Base-by-base conservation (phyloP, 495 filamentous ascomycete genomes). In the Tetracladium marchalianum region DNA sequence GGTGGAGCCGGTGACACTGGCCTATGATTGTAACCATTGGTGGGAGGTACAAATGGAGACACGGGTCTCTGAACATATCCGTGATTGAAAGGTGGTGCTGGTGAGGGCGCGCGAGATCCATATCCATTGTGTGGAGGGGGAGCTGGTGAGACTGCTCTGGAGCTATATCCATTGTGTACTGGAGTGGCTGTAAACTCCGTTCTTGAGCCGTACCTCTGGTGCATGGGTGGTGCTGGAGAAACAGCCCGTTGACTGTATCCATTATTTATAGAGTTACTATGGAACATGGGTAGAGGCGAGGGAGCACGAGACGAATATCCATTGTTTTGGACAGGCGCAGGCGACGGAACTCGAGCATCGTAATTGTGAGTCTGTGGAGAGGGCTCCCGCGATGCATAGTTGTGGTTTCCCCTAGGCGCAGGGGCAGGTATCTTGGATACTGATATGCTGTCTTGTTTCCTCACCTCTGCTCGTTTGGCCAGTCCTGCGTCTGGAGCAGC, bases 131-230 rank as follows among this genome's bases (percentile, higher is more conserved):
- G 68, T 2, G 60, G 58, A 4, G 55, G 54, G 17, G 65, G 61
- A 31, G 61, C 53, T 19, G 81, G 79, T 17, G 81, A 84, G 12
- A 77, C 76, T 11, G 73, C 76, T 51, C 78, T 67, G 15, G 71
- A 66, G 31, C 50, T 50, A 37, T 62, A 55, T 34, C 37, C 50
- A 34, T 41, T 35, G 27, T 56, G 53, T 36, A 56, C 45, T n/a
- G 47, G 44, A 11, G 44, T 22, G 1, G 35, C 35, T 40, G 44
- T 70, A 0, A 66, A 69, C 0, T 66, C 68, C 4, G 13, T 66
- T 69, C 54, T 49, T 12, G 46, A 49, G 35, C 39, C 46, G 19
- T 41, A 63, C 12, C 57, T 49, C n/a, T 52, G 49, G 42, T 53
- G 54, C n/a, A 48, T 45, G 19, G 64, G 56, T n/a, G 64, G 70